These are phyloP conservation scores for Fusarium palustre DNA, from an alignment of 2,329 filamentous ascomycete species.

Conservation along the genomic window DNA sequence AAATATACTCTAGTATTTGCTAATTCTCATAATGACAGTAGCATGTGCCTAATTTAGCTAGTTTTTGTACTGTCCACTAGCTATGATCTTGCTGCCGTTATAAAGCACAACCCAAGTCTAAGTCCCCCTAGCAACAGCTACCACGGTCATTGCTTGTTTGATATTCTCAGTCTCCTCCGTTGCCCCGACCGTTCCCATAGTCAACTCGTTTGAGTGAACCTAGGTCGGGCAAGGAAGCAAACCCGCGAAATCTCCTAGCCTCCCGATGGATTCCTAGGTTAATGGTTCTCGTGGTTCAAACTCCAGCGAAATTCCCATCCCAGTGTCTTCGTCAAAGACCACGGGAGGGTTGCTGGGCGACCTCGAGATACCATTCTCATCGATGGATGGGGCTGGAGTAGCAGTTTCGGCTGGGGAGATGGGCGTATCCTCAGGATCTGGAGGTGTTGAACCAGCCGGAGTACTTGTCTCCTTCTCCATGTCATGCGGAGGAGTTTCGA, in stretches of 20 bases:
- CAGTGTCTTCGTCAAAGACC: not conserved
- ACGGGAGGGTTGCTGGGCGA: not conserved
- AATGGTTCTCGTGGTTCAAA: slow-evolving; percentile 5
- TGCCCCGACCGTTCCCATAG: not conserved
- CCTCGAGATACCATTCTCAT: not conserved
- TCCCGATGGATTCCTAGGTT: not conserved
- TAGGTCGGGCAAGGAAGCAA: not conserved
- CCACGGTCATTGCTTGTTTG: not conserved
- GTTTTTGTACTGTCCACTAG: not conserved
- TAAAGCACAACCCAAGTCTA: not conserved
- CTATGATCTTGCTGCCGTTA: not conserved
- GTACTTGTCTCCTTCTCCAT: not conserved
- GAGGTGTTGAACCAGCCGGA: not conserved
- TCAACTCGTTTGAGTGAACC: not conserved
- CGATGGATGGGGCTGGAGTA: not conserved
- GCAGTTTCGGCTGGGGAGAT: not conserved
- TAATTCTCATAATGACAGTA: not conserved
- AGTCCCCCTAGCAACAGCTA: not conserved
- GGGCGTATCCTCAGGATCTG: not conserved
- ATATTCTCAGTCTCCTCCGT: not conserved
- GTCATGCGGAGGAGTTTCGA: not conserved
- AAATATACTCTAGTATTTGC: not conserved
- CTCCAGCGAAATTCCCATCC: not conserved
- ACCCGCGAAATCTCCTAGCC: not conserved
- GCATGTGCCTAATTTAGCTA: not conserved